These are phyloP conservation scores for Fusarium sp. DNA, from an alignment of 2,329 filamentous ascomycete species.

Conservation along the genomic window DNA sequence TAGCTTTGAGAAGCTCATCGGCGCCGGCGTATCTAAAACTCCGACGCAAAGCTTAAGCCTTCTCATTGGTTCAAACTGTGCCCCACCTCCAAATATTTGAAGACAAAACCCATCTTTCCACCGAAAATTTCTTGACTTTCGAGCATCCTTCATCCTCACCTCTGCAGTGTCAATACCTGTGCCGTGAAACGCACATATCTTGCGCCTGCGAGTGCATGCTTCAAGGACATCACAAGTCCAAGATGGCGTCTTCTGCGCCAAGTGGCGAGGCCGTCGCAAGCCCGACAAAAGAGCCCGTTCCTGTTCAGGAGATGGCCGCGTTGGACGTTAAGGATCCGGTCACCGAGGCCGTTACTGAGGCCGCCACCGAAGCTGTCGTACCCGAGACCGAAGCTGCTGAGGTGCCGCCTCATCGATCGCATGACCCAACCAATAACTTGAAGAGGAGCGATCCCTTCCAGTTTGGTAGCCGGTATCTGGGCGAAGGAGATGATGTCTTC, in stretches of 20 bases:
- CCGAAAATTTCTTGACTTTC: conserved; percentile 40
- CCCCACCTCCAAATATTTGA: conserved; percentile 37
- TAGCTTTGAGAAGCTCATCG: not conserved
- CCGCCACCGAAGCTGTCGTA: conserved; percentile 25
- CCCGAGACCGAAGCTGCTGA: conserved; percentile 36
- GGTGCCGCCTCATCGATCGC: conserved; percentile 74
- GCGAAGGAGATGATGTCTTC: conserved; percentile 89
- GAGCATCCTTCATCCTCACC: conserved; percentile 42
- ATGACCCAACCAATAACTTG: conserved; percentile 78
- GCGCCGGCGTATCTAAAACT: conserved; percentile 14
- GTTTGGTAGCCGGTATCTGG: conserved; percentile 90
- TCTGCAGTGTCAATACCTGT: conserved; percentile 31
- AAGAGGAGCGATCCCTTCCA: conserved; percentile 95
- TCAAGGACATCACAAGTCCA: conserved; percentile 29
- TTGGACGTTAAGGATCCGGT: conserved; percentile 48
- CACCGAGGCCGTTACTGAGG: conserved; percentile 36
- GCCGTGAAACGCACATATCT: conserved; percentile 36
- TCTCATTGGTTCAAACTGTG: not conserved
- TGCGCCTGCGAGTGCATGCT: conserved; percentile 47
- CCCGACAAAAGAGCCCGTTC: conserved; percentile 36
- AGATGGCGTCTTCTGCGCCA: conserved; percentile 46
- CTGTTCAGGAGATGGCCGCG: conserved; percentile 46
- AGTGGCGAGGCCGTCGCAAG: conserved; percentile 41
- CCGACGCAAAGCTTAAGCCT: not conserved
- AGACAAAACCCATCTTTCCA: conserved; percentile 44